These are phyloP conservation scores for Leptographium procerum DNA, from an alignment of 2,329 filamentous ascomycete genomes.

Conservation along the genomic window DNA sequence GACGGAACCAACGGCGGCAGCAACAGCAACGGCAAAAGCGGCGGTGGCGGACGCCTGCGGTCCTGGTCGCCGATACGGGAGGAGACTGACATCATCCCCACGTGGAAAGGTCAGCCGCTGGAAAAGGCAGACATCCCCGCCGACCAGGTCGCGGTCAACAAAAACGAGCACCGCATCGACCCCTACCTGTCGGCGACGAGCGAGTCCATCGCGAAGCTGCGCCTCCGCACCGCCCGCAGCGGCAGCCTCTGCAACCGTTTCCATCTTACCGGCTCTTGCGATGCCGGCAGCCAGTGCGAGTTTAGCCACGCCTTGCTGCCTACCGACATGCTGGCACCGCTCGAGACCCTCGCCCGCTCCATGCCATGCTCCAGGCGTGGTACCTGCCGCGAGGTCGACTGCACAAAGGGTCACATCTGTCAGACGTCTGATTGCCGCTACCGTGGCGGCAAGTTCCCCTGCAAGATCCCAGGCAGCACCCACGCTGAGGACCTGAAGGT, in stretches of 20 bases:
- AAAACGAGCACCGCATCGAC: slow-evolving; percentile 18
- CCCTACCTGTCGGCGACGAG: slow-evolving; percentile 13
- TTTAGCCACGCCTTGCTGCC: slow-evolving; percentile 19
- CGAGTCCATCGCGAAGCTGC: slow-evolving; percentile 13
- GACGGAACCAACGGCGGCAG: not conserved
- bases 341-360: slow-evolving; percentile 18
- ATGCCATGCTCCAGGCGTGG: slow-evolving; percentile 18
- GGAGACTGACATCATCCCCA: not conserved
- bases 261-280: slow-evolving; percentile 16
- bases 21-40: no score
- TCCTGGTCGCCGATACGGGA: not conserved
- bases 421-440: slow-evolving; percentile 20
- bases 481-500: slow-evolving; percentile 14
- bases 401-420: slow-evolving; percentile 21
- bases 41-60: not conserved
- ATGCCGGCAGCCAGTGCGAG: slow-evolving; percentile 15
- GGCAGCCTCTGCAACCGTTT: slow-evolving; percentile 19
- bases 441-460: slow-evolving; percentile 20
- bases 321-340: slow-evolving; percentile 15
- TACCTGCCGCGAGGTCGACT: slow-evolving; percentile 15
- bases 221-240: slow-evolving; percentile 7
- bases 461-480: slow-evolving; percentile 14
- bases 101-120: not conserved
- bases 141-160: slow-evolving; percentile 18
- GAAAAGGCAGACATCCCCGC: slow-evolving; percentile 13